Evolutionary conservation across 2,329 filamentous ascomycete species (phyloP), one percentile per base, ranked within the genome.

Genomic region (Zymoseptoria passerinii): DNA sequence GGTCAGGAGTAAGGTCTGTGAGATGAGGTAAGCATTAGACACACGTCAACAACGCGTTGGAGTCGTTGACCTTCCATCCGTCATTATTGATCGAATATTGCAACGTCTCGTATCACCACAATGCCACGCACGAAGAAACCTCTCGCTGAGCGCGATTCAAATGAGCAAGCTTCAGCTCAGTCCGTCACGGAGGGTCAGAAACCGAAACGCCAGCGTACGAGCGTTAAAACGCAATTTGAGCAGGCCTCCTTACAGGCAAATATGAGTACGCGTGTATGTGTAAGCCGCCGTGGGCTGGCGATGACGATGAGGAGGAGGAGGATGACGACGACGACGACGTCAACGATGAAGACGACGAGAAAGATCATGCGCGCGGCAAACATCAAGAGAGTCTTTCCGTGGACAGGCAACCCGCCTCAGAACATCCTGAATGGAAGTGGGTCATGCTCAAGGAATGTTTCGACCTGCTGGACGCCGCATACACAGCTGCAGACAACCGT

Each of bases 391-490:
- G 7, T 27, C 18, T 20, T 19, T n/a, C 49, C 29, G 44, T 50
- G 18, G 49, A 48, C 27, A 19, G 29, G 18, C 54, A 58, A 48
- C 52, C 52, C 8, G 48, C 44, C 29, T 54, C 52, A n/a, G 57
- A 58, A 29, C 53, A 58, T 29, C 53, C 57, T 27, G 19, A 52
- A n/a, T 58, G 57, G 48, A 58, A 58, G 28, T 58, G 53, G 53
- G 28, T 55, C 13, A 58, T 58, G 57, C 53, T 58, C 13, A 27
- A 23, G 8, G 57, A 55, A 19, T 52, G 52, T 28, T 54, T 58
- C 53, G 53, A 55, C 23, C 23, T 58, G 19, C 57, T 58, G 6
- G 48, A 54, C 18, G 48, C 56, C 18, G 28, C 56, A 13, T 55
- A 27, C 20, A 29, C 20, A 48, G 57, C 49, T 9, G 49, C 49